phyloP scores from a whole-genome alignment of 805 yeast species.

The Candida krabiensis region DNA sequence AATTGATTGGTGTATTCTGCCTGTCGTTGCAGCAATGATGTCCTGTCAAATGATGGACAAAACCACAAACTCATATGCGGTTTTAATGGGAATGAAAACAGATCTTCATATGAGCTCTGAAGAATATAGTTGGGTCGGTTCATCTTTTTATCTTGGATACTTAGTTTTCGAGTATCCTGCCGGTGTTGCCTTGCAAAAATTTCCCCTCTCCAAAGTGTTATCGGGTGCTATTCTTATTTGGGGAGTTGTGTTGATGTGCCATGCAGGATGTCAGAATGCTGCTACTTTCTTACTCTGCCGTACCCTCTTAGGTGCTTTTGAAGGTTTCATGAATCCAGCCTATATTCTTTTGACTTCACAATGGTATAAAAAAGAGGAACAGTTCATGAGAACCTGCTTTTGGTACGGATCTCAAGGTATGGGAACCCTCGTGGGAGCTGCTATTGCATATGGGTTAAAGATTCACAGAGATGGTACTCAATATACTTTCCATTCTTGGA shows the following conservation, averaged over 20 bases:
- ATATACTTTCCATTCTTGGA: too few species aligned
- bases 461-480: too few species aligned
- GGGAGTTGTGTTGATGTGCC: conserved; percentile 46
- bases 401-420: conserved; percentile 42
- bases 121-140: conserved; percentile 33
- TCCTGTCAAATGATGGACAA: conserved; percentile 71
- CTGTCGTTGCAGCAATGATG: too few species aligned
- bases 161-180: conserved; percentile 55
- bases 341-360: conserved; percentile 37
- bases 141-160: conserved; percentile 40
- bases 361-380: conserved; percentile 34
- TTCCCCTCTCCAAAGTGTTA: conserved; percentile 50
- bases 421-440: conserved; percentile 50
- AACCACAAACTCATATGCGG: conserved; percentile 50
- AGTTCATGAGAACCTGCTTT: conserved; percentile 25
- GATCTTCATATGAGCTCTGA: conserved; percentile 50
- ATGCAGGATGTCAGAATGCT: conserved; percentile 42
- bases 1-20: too few species aligned
- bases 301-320: conserved; percentile 47
- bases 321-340: conserved; percentile 36
- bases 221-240: conserved; percentile 46
- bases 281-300: conserved; percentile 46
- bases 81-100: conserved; percentile 53
- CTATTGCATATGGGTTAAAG: conserved; percentile 58
- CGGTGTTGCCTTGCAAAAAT: conserved; percentile 44